These are phyloP conservation scores for Cystobasidium ongulense DNA, from an alignment of 768 basidiomycete genomes.

Conservation along the genomic window DNA sequence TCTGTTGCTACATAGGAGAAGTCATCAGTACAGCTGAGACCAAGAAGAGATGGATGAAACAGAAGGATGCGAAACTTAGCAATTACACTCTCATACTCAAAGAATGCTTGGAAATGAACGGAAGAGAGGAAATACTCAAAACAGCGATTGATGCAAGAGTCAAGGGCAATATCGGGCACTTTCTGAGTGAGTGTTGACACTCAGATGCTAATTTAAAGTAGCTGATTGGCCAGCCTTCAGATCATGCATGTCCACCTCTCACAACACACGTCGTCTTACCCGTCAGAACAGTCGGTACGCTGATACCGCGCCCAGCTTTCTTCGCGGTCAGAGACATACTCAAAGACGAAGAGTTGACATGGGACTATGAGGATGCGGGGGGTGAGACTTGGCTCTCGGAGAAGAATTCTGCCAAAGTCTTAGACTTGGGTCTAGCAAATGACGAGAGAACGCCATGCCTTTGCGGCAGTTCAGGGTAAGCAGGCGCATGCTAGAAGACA, in stretches of 20 bases:
- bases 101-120: slow-evolving; percentile 15
- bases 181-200: slow-evolving; percentile 12
- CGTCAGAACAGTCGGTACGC: slow-evolving; percentile 42
- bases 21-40: slow-evolving; percentile 42
- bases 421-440: not conserved
- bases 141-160: slow-evolving; percentile 43
- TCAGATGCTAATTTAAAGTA: not conserved
- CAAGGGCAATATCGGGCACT: slow-evolving; percentile 43
- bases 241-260: slow-evolving; percentile 44
- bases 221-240: slow-evolving; percentile 34
- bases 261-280: slow-evolving; percentile 44
- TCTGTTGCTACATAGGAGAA: slow-evolving; percentile 45
- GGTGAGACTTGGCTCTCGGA: slow-evolving; percentile 23
- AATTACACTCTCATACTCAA: slow-evolving; percentile 45
- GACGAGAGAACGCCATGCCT: not conserved
- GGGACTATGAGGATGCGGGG: slow-evolving; percentile 43
- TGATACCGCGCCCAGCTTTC: slow-evolving; percentile 43
- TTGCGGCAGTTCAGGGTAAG: slow-evolving; percentile 5
- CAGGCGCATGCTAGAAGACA: not conserved
- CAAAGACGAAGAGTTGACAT: slow-evolving; percentile 44
- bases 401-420: not conserved
- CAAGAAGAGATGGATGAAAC: slow-evolving; percentile 32
- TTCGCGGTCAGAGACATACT: slow-evolving; percentile 42
- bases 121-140: slow-evolving; percentile 33
- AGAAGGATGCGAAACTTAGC: slow-evolving; percentile 34